Percentiles rank a stretch among this genome's conserved stretches.
Evolutionary conservation across 768 basidiomycete species (phyloP).

Genomic region (Trametes meyenii): DNA sequence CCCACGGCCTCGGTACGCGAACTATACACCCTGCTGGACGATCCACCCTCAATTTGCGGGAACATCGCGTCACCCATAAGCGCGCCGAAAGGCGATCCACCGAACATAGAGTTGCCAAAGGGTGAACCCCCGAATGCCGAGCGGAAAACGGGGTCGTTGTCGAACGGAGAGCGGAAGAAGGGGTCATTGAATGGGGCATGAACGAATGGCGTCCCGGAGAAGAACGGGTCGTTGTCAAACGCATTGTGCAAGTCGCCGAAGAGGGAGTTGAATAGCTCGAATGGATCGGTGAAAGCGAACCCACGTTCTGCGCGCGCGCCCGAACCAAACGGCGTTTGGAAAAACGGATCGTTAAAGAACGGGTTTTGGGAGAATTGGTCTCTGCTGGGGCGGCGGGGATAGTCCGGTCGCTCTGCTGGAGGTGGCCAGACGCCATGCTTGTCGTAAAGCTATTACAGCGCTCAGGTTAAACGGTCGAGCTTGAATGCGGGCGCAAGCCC

Average conservation of each 20-base stretch:
- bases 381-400: slow-evolving; percentile 14
- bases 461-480: not conserved
- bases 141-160: slow-evolving; percentile 2
- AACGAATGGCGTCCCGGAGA: slow-evolving; percentile 23
- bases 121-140: slow-evolving; percentile 19
- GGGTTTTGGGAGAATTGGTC: slow-evolving; percentile 25
- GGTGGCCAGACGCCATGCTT: slow-evolving; percentile 76
- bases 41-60: slow-evolving; percentile 13
- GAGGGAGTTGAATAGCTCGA: slow-evolving; percentile 70
- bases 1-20: slow-evolving; percentile 32
- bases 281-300: slow-evolving; percentile 72
- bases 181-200: slow-evolving; percentile 21
- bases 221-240: slow-evolving; percentile 40
- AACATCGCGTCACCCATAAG: slow-evolving; percentile 18
- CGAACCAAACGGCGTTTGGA: slow-evolving; percentile 39
- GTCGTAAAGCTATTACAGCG: slow-evolving; percentile 61
- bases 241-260: slow-evolving; percentile 52
- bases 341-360: slow-evolving; percentile 49
- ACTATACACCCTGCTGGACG: slow-evolving; percentile 26
- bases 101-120: slow-evolving; percentile 16
- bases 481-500: too few species aligned
- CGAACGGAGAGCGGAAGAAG: slow-evolving; percentile 18
- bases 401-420: slow-evolving; percentile 31
- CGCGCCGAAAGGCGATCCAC: slow-evolving; percentile 15
- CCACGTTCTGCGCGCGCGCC: slow-evolving; percentile 19